Base-by-base conservation (phyloP, 2,329 filamentous ascomycete genomes). In the Alternaria gaisen region DNA sequence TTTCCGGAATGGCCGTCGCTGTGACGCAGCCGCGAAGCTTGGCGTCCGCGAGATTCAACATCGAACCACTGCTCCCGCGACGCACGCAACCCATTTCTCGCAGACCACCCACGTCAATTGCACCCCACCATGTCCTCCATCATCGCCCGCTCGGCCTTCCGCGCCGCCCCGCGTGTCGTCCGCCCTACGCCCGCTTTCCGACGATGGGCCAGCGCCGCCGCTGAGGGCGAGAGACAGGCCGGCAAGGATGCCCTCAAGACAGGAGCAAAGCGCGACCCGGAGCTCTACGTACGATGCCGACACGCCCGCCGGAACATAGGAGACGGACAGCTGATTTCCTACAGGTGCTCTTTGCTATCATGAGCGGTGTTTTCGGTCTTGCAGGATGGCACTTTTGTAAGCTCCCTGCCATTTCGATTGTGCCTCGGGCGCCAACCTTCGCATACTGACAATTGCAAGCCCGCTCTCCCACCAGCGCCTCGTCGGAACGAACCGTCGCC, bases 361-460 rank as follows among this genome's bases (percentile, higher is more conserved):
- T 98, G 93, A 89, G 91, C 74, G 90, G 90, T 79, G 91, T 92
- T 74, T 91, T 97, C 77, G 89, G 90, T 76, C 89, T 95, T 73
- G 94, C 92, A 70, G 94, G 94, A 79, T 97, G 90, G 88, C 93
- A 94, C 84, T 92, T 95, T 75, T 91, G 91, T 92, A 86, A 78
- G 82, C 59, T 60, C 46, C 54, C 59, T 28, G 18, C 22, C 30
- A 48, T 20, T 20, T 30, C 41, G 10, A 51, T 52, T 48, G 46
- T 48, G 52, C 53, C 44, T n/a, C 38, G 32, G 22, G 53, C 63
- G 54, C 34, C 58, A 24, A 52, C 12, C 24, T 56, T 58, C 28
- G 36, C 53, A 44, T 58, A 38, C 66, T 71, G 53, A 72, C 58
- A 43, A n/a, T 48, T 51, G 56, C 57, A 82, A 91, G 92, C 92